phyloP scores from a whole-genome alignment of 805 yeast genomes.

The Saccharomycopsis guyanensis region DNA sequence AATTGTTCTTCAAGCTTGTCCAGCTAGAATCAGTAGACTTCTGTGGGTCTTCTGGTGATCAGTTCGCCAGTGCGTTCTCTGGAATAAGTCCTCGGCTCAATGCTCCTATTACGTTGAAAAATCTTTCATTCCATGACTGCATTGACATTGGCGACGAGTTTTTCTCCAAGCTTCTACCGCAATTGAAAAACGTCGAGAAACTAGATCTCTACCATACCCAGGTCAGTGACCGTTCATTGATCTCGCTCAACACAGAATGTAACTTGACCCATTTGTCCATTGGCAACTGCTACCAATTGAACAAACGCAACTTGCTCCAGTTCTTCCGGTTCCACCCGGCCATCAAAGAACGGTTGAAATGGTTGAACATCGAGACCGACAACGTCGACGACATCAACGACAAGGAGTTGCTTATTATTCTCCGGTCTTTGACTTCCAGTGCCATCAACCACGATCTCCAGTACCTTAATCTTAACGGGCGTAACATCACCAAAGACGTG shows the following conservation, averaged over 20 bases:
- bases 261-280: slow-evolving; percentile 68
- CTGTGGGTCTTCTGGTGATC: slow-evolving; percentile 74
- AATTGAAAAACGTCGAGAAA: slow-evolving; percentile 47
- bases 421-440: slow-evolving; percentile 1
- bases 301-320: slow-evolving; percentile 10
- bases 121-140: slow-evolving; percentile 80
- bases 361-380: slow-evolving; percentile 19
- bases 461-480: slow-evolving; percentile 17
- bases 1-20: slow-evolving; percentile 46
- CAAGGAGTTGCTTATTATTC: slow-evolving; percentile 13
- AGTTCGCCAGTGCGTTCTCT: slow-evolving; percentile 50
- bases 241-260: slow-evolving; percentile 47
- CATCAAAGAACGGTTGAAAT: slow-evolving; percentile 9
- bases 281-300: slow-evolving; percentile 22
- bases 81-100: slow-evolving; percentile 6
- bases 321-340: slow-evolving; percentile 11
- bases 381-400: slow-evolving; percentile 15
- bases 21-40: slow-evolving; percentile 69
- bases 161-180: slow-evolving; percentile 50
- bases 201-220: slow-evolving; percentile 79
- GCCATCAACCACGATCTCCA: slow-evolving; percentile 10
- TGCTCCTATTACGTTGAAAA: slow-evolving; percentile 26
- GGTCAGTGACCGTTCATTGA: slow-evolving; percentile 55
- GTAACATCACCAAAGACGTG: slow-evolving; percentile 4
- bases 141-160: slow-evolving; percentile 60